Evolutionary conservation across 352 stramenopile species (phyloP).

Genomic region (Blastocystis sp.): DNA sequence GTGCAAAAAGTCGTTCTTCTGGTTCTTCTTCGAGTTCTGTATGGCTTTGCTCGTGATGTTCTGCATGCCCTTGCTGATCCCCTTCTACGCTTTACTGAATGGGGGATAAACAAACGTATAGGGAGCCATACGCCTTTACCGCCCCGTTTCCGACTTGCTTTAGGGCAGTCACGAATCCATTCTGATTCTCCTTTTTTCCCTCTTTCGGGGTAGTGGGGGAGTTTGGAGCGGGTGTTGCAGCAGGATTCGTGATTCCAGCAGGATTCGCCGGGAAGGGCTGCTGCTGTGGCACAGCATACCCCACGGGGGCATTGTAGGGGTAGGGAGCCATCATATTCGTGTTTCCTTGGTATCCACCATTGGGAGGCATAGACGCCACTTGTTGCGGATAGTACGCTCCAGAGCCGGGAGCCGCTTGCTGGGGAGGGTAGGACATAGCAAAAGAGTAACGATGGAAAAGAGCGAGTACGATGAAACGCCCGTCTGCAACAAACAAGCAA

Average conservation of each 20-base stretch:
- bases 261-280: too few species aligned
- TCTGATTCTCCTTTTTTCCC: background rate
- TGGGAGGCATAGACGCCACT: too few species aligned
- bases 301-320: background rate
- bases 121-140: conserved; percentile 11
- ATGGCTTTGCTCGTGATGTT: background rate
- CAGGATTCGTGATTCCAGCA: background rate
- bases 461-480: background rate
- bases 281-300: background rate
- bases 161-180: background rate
- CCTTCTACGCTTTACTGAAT: conserved; percentile 6
- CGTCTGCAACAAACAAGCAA: background rate
- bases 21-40: conserved; percentile 50
- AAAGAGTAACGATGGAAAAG: background rate
- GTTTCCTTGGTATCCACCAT: too few species aligned
- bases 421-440: too few species aligned
- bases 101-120: background rate
- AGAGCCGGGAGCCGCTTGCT: too few species aligned
- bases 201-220: background rate
- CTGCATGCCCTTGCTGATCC: conserved; percentile 1
- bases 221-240: background rate
- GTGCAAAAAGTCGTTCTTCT: conserved; percentile 13
- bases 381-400: background rate
- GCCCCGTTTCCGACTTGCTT: conserved; percentile 9
- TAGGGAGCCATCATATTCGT: too few species aligned